These are phyloP conservation scores for Firmiana major DNA, from an alignment of 345 rosid genomes.

Conservation along the genomic window DNA sequence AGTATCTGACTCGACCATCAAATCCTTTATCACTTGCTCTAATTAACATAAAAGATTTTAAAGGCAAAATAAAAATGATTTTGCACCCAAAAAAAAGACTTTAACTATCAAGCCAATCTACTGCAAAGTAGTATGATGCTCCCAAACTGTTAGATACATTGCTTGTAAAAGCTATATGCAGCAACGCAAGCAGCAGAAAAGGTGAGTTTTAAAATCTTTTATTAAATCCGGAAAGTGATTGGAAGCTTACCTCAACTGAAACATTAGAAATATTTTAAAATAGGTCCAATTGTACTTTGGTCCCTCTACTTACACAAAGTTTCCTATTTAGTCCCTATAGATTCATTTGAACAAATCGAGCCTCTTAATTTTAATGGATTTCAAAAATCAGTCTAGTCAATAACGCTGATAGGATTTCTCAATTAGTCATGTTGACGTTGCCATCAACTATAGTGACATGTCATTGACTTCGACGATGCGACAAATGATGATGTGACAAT, in stretches of 20 bases:
- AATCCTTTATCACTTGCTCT: constrained; percentile 25
- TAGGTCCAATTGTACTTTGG: too few species aligned
- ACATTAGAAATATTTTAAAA: background rate
- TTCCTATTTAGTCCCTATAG: too few species aligned
- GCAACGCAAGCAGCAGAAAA: background rate
- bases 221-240: background rate
- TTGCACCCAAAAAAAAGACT: constrained; percentile 4
- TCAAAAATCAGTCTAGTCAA: too few species aligned
- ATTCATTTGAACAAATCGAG: too few species aligned
- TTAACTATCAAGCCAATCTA: background rate
- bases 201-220: too few species aligned
- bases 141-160: background rate
- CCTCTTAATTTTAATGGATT: too few species aligned
- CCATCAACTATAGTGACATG: too few species aligned
- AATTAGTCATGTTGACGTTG: too few species aligned
- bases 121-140: background rate
- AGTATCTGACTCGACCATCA: constrained; percentile 31
- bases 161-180: background rate
- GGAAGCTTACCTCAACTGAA: background rate
- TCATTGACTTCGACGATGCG: too few species aligned
- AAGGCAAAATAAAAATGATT: background rate
- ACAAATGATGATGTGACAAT: too few species aligned
- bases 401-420: too few species aligned
- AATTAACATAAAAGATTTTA: constrained; percentile 10
- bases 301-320: too few species aligned